A percentile compares a stretch with the other conserved stretches of the same genome.
These are phyloP conservation scores for Pythium folliculosum DNA, from an alignment of 352 stramenopile species.

Conservation along the genomic window DNA sequence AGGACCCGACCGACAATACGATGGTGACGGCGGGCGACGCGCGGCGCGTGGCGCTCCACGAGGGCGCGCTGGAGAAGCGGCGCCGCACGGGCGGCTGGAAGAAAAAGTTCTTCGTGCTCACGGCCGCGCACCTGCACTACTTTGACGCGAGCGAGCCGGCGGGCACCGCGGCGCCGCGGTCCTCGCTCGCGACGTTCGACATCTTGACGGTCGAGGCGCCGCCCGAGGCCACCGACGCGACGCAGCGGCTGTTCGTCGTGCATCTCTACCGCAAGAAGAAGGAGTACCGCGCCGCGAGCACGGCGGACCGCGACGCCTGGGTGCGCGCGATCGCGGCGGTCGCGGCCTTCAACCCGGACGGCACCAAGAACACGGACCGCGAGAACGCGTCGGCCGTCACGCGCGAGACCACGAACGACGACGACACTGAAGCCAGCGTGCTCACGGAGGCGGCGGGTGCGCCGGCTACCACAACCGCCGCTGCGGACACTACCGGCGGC, in stretches of 20 bases:
- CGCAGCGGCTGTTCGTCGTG: constrained; percentile 55
- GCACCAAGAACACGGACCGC: constrained; percentile 29
- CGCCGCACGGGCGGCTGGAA: constrained; percentile 77
- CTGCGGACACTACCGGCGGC: not conserved
- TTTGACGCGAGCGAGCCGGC: constrained; percentile 48
- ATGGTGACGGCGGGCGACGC: constrained; percentile 77
- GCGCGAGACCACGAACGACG: constrained; percentile 13
- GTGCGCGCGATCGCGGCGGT: constrained; percentile 61
- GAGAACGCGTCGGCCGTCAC: constrained; percentile 9
- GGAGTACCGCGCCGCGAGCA: constrained; percentile 59
- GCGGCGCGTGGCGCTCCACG: constrained; percentile 51
- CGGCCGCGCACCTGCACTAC: constrained; percentile 58
- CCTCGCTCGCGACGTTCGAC: constrained; percentile 61
- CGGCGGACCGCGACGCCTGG: constrained; percentile 72
- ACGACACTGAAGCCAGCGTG: not conserved
- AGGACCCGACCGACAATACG: no score
- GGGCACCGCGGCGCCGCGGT: constrained; percentile 16
- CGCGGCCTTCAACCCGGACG: constrained; percentile 48
- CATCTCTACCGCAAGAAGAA: constrained; percentile 81
- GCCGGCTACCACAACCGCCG: not conserved
- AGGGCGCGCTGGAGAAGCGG: constrained; percentile 69
- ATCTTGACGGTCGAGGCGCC: constrained; percentile 59
- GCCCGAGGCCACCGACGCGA: constrained; percentile 31
- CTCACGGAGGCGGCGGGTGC: not conserved
- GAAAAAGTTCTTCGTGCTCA: constrained; percentile 80